A percentile compares a stretch with the other conserved stretches of the same genome.
Conservation (phyloP, 2,329 filamentous ascomycete species). For the Sphaerulina populicola region DNA sequence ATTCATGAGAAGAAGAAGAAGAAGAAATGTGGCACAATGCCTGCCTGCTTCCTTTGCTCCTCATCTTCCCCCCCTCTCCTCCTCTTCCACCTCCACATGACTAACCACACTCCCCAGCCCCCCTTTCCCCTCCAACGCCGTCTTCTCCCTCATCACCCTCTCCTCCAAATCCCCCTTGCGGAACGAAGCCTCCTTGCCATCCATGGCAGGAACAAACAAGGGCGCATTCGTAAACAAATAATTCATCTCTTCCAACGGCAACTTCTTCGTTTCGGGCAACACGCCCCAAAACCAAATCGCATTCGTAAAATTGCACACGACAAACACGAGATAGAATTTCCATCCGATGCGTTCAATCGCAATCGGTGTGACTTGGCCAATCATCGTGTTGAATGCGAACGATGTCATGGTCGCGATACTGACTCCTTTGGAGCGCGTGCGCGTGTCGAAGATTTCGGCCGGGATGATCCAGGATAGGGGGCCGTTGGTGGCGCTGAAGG, state of each 20-base stretch:
- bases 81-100: too few species aligned
- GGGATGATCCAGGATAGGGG: conserved; percentile 51
- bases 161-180: too few species aligned
- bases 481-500: conserved; percentile 62
- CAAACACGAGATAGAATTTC: conserved; percentile 53
- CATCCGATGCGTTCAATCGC: conserved; percentile 50
- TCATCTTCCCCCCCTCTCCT: too few species aligned
- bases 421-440: conserved; percentile 61
- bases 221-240: conserved; percentile 54
- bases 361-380: conserved; percentile 58
- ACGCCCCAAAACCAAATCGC: conserved; percentile 56
- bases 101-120: too few species aligned
- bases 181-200: conserved; percentile 36
- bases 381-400: conserved; percentile 71
- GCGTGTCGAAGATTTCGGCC: conserved; percentile 55
- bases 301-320: conserved; percentile 62
- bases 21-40: too few species aligned
- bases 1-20: too few species aligned
- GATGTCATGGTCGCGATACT: conserved; percentile 61
- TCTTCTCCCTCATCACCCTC: too few species aligned
- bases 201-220: conserved; percentile 52
- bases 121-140: too few species aligned
- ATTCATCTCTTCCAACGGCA: conserved; percentile 61
- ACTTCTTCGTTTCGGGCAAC: conserved; percentile 57
- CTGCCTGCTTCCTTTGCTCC: too few species aligned